Base-by-base conservation (phyloP, 129 eudicot species). In the Arctium minus region DNA sequence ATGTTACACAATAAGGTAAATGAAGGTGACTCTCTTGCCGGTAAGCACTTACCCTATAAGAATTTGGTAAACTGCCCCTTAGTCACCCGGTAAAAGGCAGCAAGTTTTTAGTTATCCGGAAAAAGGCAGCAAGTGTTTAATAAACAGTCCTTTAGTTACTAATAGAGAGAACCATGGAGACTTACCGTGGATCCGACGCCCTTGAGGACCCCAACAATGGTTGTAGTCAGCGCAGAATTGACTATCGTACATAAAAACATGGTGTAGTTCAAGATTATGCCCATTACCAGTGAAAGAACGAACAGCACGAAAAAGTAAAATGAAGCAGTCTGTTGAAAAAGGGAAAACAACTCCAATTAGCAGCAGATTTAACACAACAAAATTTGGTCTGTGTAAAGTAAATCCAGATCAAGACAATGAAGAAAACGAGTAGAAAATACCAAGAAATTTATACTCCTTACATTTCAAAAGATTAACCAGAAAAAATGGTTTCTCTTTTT, bases 171-270 rank as follows among this genome's bases (percentile, higher is more conserved):
- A 12, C 2, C 10, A 40, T n/a, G 33, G 22, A n/a, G 18, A 87
- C 97, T 56, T 91, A 93, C 99, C 82, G 98, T 96, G 70, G 99
- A 93, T 29, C 98, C 99, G 27, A 96, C 99, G 39, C 99, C 99
- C 88, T 96, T 96, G 78, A 96, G 98, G 90, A 96, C 99, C 42
- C 99, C 99, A 69, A 96, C 99, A 78, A 96, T 93, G 64, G 99
- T 96, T 71, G 99, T 96, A 1, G 99, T 96, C 56, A 96, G 87
- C 30, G 99, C 99, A 3, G 99, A 96, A 86, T 96, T 96, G 85
- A 96, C 99, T 29, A 96, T 89, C n/a, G 99, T 96, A 79, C 99
- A 96, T 82, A 96, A 83, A 85, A 96, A 96, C 99, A 96, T 96
- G 74, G 98, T 96, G 89, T 90, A 96, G 92, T 96, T 96, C 74